Conservation (phyloP, 1,284 basidiomycete species). For the Amylostereum areolatum region DNA sequence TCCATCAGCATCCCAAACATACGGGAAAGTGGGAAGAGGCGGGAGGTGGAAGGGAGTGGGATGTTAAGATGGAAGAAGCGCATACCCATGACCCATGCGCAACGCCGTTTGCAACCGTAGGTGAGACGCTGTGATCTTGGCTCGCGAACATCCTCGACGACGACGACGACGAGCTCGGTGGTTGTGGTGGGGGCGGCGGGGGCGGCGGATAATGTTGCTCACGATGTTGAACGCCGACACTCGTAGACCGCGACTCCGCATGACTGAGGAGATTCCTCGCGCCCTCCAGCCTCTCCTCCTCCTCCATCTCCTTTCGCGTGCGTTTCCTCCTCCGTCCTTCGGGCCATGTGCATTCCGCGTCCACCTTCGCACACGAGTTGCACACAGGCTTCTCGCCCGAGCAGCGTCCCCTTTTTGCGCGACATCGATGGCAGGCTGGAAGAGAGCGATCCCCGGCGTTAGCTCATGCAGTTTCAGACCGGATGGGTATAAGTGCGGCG, state of each 20-base stretch:
- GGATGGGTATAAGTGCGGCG: too few species aligned
- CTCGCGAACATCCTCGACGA: neutral
- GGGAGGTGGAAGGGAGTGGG: too few species aligned
- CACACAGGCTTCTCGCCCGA: constrained; percentile 9
- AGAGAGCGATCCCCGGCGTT: neutral
- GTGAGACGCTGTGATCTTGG: neutral
- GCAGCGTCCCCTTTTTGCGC: constrained; percentile 9
- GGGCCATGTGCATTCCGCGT: constrained; percentile 10
- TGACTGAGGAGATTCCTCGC: neutral
- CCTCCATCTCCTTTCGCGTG: constrained; percentile 12
- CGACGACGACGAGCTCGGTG: neutral
- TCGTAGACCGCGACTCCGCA: neutral
- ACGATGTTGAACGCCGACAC: neutral
- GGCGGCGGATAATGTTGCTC: neutral
- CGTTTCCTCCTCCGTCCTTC: constrained; percentile 9
- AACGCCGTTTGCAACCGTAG: neutral
- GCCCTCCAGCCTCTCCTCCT: constrained; percentile 1
- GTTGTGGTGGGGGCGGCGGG: neutral
- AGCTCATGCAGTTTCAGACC: too few species aligned
- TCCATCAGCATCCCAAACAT: too few species aligned
- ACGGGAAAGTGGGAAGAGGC: too few species aligned
- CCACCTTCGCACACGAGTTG: constrained; percentile 7
- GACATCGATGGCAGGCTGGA: constrained; percentile 11
- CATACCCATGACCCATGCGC: too few species aligned
- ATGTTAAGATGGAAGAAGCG: too few species aligned